These are phyloP conservation scores for Butyriboletus regius DNA, from an alignment of 1,284 basidiomycete species.

Conservation along the genomic window DNA sequence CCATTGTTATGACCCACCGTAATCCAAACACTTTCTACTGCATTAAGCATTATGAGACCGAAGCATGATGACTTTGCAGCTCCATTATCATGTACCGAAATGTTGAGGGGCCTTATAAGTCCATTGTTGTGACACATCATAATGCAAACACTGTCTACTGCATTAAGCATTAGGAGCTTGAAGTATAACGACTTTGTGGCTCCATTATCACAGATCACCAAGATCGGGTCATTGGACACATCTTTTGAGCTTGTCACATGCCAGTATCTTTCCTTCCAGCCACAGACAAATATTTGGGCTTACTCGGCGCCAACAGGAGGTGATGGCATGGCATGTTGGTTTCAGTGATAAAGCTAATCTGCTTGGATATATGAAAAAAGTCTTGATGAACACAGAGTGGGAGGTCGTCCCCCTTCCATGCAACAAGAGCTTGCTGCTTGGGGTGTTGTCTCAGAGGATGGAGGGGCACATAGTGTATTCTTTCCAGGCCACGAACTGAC, in stretches of 20 bases:
- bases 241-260: neutral
- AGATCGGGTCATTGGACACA: neutral
- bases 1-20: neutral
- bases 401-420: neutral
- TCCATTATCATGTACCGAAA: neutral
- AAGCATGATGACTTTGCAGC: neutral
- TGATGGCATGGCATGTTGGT: neutral
- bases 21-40: neutral
- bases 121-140: no score
- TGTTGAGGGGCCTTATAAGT: no score
- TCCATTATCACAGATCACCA: no score
- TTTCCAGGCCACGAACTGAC: neutral
- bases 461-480: neutral
- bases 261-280: neutral
- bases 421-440: neutral
- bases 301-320: neutral
- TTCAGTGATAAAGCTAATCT: neutral
- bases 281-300: neutral
- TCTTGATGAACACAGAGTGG: neutral
- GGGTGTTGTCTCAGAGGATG: neutral
- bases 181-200: no score
- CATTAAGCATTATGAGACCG: neutral
- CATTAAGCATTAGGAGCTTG: no score
- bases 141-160: no score
- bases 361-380: neutral